Evolutionary conservation across 2,329 filamentous ascomycete species (phyloP), one percentile per base, ranked within the genome.

Genomic region (Dryadomyces quercivorus): DNA sequence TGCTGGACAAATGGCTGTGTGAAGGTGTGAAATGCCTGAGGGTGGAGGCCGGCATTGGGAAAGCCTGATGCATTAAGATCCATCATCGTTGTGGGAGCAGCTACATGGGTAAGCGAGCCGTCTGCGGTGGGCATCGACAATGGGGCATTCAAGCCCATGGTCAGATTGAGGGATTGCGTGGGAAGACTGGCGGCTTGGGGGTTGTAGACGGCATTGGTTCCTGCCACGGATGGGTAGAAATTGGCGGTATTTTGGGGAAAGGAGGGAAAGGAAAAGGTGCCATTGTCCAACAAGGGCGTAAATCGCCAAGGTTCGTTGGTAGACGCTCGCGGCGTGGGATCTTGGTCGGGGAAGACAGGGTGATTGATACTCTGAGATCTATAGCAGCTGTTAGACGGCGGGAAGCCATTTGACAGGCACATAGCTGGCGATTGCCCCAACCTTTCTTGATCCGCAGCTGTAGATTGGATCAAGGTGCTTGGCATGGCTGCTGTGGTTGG

Each of bases 171-270:
- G 36, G 80, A 83, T 4, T 90, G 89, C 2, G 90, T 94, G 67
- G 95, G 89, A 55, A 96, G 75, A 68, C 95, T 90, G 51, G 88
- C 87, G 42, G 88, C 86, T 67, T 91, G 88, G 52, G 78, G 81
- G 65, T 94, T 88, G 65, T 90, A 94, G 60, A 92, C 70, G 18
- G 86, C 86, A 64, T 86, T 88, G 59, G 86, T 86, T 59, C 86
- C 88, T 2, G 89, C 86, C 1, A 88, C 94, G 2, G 91, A 88
- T 8, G 89, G 91, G 69, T 95, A 96, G 69, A 93, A 93, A 15
- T 85, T 87, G 16, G 86, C 80, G 48, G 85, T 80, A 59, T 91
- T 86, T 68, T 87, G 88, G 59, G 85, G 82, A 64, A 95, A 92
- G 55, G 78, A 77, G 57, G 82, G 77, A 69, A 95, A 96, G 22